phyloP scores from a whole-genome alignment of 345 rosid genomes.

The Hibiscus tridactylites region DNA sequence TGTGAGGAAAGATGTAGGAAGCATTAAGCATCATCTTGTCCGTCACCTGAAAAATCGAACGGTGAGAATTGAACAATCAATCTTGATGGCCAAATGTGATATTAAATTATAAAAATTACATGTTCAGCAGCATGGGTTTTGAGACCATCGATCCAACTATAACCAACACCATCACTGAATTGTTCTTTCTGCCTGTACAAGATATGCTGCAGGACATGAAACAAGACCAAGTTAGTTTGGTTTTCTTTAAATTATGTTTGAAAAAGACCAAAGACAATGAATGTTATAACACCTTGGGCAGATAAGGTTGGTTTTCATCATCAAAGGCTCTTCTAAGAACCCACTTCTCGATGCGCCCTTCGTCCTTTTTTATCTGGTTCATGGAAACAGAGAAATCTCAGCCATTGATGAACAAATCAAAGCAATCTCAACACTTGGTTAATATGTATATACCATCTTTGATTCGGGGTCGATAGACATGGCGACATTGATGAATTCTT shows the following conservation, averaged over 20 bases:
- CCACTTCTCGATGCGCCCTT: constrained; percentile 83
- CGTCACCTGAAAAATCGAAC: constrained; percentile 41
- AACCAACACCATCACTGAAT: constrained; percentile 96
- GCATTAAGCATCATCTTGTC: constrained; percentile 84
- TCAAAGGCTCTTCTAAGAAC: constrained; percentile 80
- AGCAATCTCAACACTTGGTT: not conserved
- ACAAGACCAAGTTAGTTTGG: constrained; percentile 12
- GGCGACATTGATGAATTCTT: constrained; percentile 67
- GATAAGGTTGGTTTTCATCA: constrained; percentile 72
- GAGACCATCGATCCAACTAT: constrained; percentile 96
- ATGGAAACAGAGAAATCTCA: constrained; percentile 1
- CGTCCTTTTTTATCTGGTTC: constrained; percentile 50
- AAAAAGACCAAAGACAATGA: not conserved
- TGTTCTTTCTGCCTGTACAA: constrained; percentile 96
- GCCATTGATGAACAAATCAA: not conserved
- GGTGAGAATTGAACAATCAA: not conserved
- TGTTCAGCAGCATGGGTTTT: constrained; percentile 68
- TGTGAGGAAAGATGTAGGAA: constrained; percentile 56
- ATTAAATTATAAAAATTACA: constrained; percentile 9
- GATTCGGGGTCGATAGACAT: constrained; percentile 81
- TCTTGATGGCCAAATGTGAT: not conserved
- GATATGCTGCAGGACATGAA: constrained; percentile 49
- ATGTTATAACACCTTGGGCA: constrained; percentile 57
- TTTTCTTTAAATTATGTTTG: not conserved
- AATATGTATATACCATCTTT: constrained; percentile 54